Evolutionary conservation across 768 basidiomycete genomes (phyloP).

Genomic region (Peribolospora kevripleyi): DNA sequence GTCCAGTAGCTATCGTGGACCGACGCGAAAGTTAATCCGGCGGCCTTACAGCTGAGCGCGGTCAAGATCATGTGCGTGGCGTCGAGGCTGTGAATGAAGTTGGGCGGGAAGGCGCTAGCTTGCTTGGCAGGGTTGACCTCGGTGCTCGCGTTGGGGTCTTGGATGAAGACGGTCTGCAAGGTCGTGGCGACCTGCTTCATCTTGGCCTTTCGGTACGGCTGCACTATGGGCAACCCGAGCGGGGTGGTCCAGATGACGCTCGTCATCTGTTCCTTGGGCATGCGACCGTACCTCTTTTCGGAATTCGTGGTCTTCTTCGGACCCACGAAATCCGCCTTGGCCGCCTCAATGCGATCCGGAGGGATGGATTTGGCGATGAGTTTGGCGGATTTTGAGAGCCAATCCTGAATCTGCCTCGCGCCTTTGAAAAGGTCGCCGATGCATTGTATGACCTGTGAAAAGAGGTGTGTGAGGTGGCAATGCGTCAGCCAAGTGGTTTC

Average conservation of each 20-base stretch:
- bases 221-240: conserved; percentile 81
- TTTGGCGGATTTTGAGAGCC: conserved; percentile 61
- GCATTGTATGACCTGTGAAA: conserved; percentile 36
- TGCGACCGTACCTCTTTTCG: conserved; percentile 14
- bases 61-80: conserved; percentile 98
- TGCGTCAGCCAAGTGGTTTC: neutral
- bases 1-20: conserved; percentile 99
- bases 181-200: conserved; percentile 60
- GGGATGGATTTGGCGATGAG: conserved; percentile 73
- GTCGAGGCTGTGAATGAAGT: conserved; percentile 92
- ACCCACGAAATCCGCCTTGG: neutral
- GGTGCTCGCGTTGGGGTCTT: conserved; percentile 52
- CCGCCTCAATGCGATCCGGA: conserved; percentile 23
- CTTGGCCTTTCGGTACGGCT: conserved; percentile 69
- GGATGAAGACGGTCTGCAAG: conserved; percentile 67
- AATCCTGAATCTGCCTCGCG: conserved; percentile 70
- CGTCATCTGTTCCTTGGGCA: conserved; percentile 79
- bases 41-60: conserved; percentile 63
- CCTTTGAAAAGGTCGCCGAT: conserved; percentile 88
- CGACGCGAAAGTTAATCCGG: conserved; percentile 61
- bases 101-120: conserved; percentile 91
- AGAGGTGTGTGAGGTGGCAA: neutral
- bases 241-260: conserved; percentile 90
- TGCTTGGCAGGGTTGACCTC: conserved; percentile 71
- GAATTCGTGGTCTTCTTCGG: neutral